A percentile compares a stretch with the other conserved stretches of the same genome.
These are phyloP conservation scores for Karstenula rhodostoma DNA, from an alignment of 2,329 filamentous ascomycete species.

Conservation along the genomic window DNA sequence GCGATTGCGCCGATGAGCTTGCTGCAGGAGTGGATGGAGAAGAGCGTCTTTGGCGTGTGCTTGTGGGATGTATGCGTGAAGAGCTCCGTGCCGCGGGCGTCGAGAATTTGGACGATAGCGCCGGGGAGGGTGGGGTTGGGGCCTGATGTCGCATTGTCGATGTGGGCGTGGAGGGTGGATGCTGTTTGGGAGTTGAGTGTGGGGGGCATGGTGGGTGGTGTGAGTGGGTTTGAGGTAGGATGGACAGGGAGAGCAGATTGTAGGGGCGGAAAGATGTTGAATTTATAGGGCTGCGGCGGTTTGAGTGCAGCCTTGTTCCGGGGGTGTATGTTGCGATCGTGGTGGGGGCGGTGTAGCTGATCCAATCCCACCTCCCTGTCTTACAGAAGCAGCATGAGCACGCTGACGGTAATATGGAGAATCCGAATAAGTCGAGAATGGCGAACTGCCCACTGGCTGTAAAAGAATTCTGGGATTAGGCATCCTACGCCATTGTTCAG, in stretches of 20 bases:
- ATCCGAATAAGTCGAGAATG: neutral
- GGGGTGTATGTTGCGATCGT: too few relatives aligned
- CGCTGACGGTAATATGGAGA: too few relatives aligned
- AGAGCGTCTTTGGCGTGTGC: constrained; percentile 23
- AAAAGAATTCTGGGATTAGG: neutral
- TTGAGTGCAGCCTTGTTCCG: too few relatives aligned
- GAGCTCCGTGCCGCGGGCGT: constrained; percentile 23
- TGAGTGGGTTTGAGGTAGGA: too few relatives aligned
- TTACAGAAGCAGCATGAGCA: too few relatives aligned
- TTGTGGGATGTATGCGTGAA: constrained; percentile 29
- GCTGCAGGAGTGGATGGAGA: constrained; percentile 29
- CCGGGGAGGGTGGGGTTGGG: constrained; percentile 22
- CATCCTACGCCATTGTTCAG: neutral
- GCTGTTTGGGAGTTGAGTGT: constrained; percentile 10
- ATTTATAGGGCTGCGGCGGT: neutral
- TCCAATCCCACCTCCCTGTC: too few relatives aligned
- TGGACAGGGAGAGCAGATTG: neutral
- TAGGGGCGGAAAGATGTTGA: neutral
- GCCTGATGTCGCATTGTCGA: constrained; percentile 21
- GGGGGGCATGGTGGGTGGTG: constrained; percentile 20
- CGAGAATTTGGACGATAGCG: constrained; percentile 30
- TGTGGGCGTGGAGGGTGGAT: constrained; percentile 17
- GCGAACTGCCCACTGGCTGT: neutral
- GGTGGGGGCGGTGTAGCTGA: too few relatives aligned
- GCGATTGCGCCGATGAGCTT: constrained; percentile 37